Evolutionary conservation across 2,329 filamentous ascomycete species (phyloP), one percentile per base, ranked within the genome.

Genomic region (Cordyceps militaris): DNA sequence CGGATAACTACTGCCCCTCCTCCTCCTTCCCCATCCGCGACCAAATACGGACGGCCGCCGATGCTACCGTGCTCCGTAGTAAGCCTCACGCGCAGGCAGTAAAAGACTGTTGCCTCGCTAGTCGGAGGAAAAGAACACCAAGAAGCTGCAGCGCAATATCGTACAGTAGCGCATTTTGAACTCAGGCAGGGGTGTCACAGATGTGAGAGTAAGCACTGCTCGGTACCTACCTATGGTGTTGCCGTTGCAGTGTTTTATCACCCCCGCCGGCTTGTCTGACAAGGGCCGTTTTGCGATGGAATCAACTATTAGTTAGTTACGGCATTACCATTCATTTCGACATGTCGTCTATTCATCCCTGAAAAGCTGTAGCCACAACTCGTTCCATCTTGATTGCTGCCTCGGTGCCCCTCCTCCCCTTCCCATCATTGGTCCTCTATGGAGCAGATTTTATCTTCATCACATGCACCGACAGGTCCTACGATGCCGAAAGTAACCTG

Each of bases 11-110:
- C n/a, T n/a, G n/a, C n/a, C n/a, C n/a, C n/a, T n/a, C n/a, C 34
- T 14, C 8, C 14, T 14, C 40, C 21, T 23, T 21, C 40, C 5
- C n/a, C 23, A 51, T 44, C 19, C 36, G 51, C 34, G 51, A 42
- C 16, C 50, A 38, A 53, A 53, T 13, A 55, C 52, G 11, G 21
- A 6, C 1, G 50, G 24, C 2, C 6, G 30, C 19, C 47, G 32
- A 51, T 51, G 48, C 48, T 26, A 51, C 48, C 13, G n/a, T 40
- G 48, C 48, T 53, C 50, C 50, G 50, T 43, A 42, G 50, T 53
- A 53, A 53, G 50, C 50, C 24, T 42, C 36, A 40, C 32, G 26
- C 16, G 11, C 34, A 32, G 28, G 28, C 6, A 32, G 30, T 11
- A 32, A 32, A 11, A 32, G 11, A 26, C 34, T 40, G 21, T 19